A percentile compares a stretch with the other conserved stretches of the same genome.
Conservation (phyloP, 805 yeast genomes). For the Suhomyces kilbournensis region DNA sequence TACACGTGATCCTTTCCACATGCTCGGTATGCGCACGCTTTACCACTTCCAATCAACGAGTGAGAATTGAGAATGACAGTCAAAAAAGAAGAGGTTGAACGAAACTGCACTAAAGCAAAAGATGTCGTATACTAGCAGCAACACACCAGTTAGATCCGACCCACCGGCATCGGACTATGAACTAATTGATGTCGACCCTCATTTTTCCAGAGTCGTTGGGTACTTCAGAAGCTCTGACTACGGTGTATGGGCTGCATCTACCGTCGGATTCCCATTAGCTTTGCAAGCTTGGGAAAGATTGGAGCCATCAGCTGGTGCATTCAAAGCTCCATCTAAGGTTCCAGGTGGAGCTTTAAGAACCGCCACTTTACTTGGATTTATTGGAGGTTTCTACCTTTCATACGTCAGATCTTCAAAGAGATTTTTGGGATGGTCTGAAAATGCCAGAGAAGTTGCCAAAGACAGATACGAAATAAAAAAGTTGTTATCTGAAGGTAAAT, state of each 20-base stretch:
- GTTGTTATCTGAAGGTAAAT: constrained; percentile 58
- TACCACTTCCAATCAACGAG: constrained; percentile 33
- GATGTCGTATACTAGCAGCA: constrained; percentile 40
- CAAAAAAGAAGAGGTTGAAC: constrained; percentile 6
- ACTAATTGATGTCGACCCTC: constrained; percentile 76
- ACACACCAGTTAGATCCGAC: constrained; percentile 41
- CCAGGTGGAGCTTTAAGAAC: constrained; percentile 57
- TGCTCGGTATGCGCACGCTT: not conserved
- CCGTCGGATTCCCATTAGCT: constrained; percentile 43
- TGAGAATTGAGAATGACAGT: constrained; percentile 22
- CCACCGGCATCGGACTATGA: constrained; percentile 39
- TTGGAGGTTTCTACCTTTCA: constrained; percentile 73
- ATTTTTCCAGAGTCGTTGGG: constrained; percentile 64
- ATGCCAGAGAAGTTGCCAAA: constrained; percentile 61
- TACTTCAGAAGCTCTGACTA: constrained; percentile 72
- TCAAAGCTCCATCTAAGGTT: constrained; percentile 47
- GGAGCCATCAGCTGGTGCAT: constrained; percentile 41
- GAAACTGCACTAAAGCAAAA: constrained; percentile 3
- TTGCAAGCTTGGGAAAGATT: constrained; percentile 42
- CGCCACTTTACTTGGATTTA: constrained; percentile 58
- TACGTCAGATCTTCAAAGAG: constrained; percentile 66
- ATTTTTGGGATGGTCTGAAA: constrained; percentile 77
- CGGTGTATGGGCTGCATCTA: constrained; percentile 42
- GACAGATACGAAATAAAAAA: constrained; percentile 74
- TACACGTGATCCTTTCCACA: not conserved